These are phyloP conservation scores for Phialophora verrucosa DNA, from an alignment of 2,329 filamentous ascomycete genomes.

Conservation along the genomic window DNA sequence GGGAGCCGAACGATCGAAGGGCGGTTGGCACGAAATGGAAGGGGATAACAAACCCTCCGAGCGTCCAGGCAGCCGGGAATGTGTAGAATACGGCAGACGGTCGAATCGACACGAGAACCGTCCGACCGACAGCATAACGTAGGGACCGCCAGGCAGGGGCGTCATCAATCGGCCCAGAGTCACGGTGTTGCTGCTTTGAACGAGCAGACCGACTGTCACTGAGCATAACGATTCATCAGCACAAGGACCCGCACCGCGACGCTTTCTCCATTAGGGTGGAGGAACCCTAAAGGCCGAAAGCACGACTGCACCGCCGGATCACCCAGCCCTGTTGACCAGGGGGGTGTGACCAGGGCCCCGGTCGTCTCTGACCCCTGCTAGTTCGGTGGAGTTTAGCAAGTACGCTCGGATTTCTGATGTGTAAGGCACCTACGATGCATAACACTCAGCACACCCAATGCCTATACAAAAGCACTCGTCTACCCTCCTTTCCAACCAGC, in stretches of 20 bases:
- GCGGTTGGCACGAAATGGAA: background rate
- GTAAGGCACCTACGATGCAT: constrained; percentile 31
- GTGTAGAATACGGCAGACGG: background rate
- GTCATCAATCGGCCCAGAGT: constrained; percentile 2
- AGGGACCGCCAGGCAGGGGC: background rate
- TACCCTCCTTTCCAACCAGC: constrained; percentile 25
- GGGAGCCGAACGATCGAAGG: constrained; percentile 1
- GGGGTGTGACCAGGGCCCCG: background rate
- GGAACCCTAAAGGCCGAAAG: background rate
- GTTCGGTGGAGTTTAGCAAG: background rate
- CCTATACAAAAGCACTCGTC: constrained; percentile 37
- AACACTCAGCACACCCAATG: constrained; percentile 19
- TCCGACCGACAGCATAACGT: constrained; percentile 2
- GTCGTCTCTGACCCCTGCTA: background rate
- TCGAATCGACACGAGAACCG: constrained; percentile 5
- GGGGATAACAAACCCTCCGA: constrained; percentile 23
- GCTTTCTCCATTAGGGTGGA: background rate
- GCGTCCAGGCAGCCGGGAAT: constrained; percentile 23
- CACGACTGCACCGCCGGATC: background rate
- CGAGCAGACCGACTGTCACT: constrained; percentile 17
- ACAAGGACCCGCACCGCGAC: constrained; percentile 10
- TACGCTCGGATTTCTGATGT: constrained; percentile 17
- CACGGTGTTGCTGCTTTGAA: constrained; percentile 9
- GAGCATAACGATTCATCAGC: constrained; percentile 7
- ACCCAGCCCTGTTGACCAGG: background rate